Percentiles rank a stretch among this genome's conserved stretches.
phyloP scores from a whole-genome alignment of 2,329 filamentous ascomycete species.

The Incumbomyces delicatus region DNA sequence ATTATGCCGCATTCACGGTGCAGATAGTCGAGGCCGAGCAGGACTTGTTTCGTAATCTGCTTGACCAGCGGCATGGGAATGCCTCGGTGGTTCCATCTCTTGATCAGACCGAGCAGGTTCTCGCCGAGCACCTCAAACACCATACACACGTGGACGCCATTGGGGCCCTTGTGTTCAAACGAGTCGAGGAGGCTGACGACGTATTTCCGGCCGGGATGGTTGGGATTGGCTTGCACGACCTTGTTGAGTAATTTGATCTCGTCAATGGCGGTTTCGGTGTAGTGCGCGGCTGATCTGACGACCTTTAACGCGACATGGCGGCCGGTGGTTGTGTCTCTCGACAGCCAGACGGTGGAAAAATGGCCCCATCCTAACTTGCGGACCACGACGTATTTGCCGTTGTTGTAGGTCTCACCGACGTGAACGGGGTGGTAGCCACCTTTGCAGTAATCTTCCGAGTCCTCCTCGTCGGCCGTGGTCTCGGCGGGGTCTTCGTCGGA shows the following conservation, averaged over 20 bases:
- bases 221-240: slow-evolving; percentile 89
- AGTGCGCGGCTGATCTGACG: slow-evolving; percentile 92
- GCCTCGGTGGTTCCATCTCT: slow-evolving; percentile 94
- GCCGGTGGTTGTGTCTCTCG: slow-evolving; percentile 72
- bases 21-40: slow-evolving; percentile 89
- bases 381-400: slow-evolving; percentile 91
- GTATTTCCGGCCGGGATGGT: slow-evolving; percentile 87
- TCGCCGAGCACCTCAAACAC: slow-evolving; percentile 96
- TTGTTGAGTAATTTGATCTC: slow-evolving; percentile 97
- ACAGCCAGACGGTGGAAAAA: slow-evolving; percentile 91
- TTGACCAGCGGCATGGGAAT: slow-evolving; percentile 95
- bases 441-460: slow-evolving; percentile 98
- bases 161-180: slow-evolving; percentile 94
- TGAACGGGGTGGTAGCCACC: slow-evolving; percentile 93
- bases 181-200: slow-evolving; percentile 94
- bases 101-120: slow-evolving; percentile 89
- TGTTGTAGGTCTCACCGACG: slow-evolving; percentile 94
- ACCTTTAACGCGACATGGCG: slow-evolving; percentile 98
- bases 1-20: slow-evolving; percentile 98
- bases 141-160: slow-evolving; percentile 97
- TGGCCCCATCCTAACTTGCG: slow-evolving; percentile 97
- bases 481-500: slow-evolving; percentile 70
- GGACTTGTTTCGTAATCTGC: slow-evolving; percentile 96
- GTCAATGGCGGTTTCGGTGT: slow-evolving; percentile 96
- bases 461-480: slow-evolving; percentile 94